phyloP scores from a whole-genome alignment of 2,329 filamentous ascomycete genomes.

The Colletotrichum liriopes region DNA sequence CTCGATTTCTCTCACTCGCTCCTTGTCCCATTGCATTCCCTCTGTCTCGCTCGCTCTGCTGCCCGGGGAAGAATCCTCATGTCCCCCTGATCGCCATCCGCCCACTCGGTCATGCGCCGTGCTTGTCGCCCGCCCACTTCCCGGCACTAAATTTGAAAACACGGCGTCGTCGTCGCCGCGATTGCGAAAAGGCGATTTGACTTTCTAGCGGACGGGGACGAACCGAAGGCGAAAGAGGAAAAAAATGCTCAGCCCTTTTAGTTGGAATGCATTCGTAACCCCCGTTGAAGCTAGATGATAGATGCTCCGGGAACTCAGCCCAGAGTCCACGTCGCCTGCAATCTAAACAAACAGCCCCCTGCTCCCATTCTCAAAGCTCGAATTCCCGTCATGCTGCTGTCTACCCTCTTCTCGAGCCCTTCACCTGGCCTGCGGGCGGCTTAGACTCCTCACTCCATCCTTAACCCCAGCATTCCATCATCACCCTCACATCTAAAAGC shows the following conservation, averaged over 20 bases:
- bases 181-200: neutral
- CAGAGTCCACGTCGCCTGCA: slow-evolving; percentile 27
- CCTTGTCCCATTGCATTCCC: neutral
- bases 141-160: slow-evolving; percentile 16
- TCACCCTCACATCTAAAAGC: neutral
- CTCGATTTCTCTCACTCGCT: no score
- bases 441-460: neutral
- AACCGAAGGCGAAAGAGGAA: neutral
- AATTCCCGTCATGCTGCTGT: neutral
- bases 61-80: slow-evolving; percentile 5
- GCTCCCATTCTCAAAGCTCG: neutral
- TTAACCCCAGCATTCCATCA: neutral
- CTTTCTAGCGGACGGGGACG: neutral
- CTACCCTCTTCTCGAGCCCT: neutral
- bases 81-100: neutral
- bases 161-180: slow-evolving; percentile 12
- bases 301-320: slow-evolving; percentile 20
- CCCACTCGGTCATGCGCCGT: slow-evolving; percentile 33
- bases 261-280: slow-evolving; percentile 10
- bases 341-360: slow-evolving; percentile 1
- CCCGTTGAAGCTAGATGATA: neutral
- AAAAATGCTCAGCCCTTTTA: slow-evolving; percentile 14
- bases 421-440: neutral
- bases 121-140: slow-evolving; percentile 28
- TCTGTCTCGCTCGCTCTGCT: slow-evolving; percentile 6